Evolutionary conservation across 257 asterid species (phyloP).

Genomic region (Petrea volubilis): DNA sequence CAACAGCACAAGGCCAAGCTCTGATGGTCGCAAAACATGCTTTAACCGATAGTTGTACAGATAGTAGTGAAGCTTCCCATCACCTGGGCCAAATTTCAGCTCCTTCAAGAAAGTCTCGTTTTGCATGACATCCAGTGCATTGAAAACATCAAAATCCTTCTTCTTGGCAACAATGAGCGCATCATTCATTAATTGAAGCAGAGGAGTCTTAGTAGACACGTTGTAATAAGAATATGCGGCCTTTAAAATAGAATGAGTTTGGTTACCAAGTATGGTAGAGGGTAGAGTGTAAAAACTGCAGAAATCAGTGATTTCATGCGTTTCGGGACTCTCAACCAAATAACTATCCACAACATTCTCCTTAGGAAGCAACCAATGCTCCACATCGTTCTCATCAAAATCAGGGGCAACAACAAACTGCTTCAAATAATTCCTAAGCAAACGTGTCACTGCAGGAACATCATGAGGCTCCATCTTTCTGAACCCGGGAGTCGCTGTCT

Average conservation of each 20-base stretch:
- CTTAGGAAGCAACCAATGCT: constrained; percentile 84
- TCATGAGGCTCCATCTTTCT: constrained; percentile 84
- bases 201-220: constrained; percentile 68
- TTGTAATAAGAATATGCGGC: constrained; percentile 82
- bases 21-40: constrained; percentile 63
- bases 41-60: constrained; percentile 80
- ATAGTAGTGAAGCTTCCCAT: constrained; percentile 84
- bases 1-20: constrained; percentile 87
- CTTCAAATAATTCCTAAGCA: constrained; percentile 72
- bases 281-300: constrained; percentile 88
- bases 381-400: constrained; percentile 71
- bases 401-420: constrained; percentile 74
- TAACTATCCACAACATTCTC: constrained; percentile 78
- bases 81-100: constrained; percentile 89
- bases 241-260: constrained; percentile 61
- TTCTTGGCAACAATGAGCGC: constrained; percentile 80
- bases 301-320: constrained; percentile 78
- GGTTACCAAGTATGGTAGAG: constrained; percentile 78
- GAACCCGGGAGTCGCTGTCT: constrained; percentile 67
- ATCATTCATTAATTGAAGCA: constrained; percentile 82
- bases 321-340: constrained; percentile 76
- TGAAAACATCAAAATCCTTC: constrained; percentile 78
- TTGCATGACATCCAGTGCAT: constrained; percentile 89
- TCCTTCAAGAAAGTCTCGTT: constrained; percentile 80
- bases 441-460: constrained; percentile 74